Base-by-base conservation (phyloP, 2,329 filamentous ascomycete genomes). In the Scleromitrula shiraiana region DNA sequence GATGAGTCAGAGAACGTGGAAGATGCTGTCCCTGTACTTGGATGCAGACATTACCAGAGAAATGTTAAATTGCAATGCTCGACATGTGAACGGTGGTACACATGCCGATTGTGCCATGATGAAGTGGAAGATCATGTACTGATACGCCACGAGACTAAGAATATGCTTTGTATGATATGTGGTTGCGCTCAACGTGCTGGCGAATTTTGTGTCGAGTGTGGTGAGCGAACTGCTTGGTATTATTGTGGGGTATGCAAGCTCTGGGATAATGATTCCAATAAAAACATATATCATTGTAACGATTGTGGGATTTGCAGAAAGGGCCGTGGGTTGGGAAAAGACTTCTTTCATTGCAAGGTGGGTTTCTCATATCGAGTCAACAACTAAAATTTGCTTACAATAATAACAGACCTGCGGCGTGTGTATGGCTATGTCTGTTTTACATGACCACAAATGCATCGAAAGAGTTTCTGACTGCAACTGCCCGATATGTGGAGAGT, bases 101-200 rank as follows among this genome's bases (percentile, higher is more conserved):
- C 91, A 0, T 98, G 93, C 64, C 83, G 93, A 15, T 84, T 97
- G 62, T 98, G 93, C 62, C 93, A 98, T 62, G 89, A 98, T 64
- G 78, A 82, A 41, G 77, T 72, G 7, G 88, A 96, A 60, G 81
- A 88, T 57, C 88, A 95, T 64, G 74, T 71, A 51, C 72, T 98
- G 49, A 80, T 90, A 57, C 80, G 93, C 43, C 83, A 82, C 58
- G 85, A 87, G 58, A 98, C 91, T 7, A 84, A 83, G 65, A 85
- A 96, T 60, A 98, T 98, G 93, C 76, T 98, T 5, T 98, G 93
- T 66, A 98, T 98, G 93, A 74, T 89, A 23, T 98, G 93, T 65
- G 80, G 82, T 6, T 88, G 85, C 48, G 83, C 93, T 2, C 93
- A 98, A 60, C 78, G 78, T 49, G 90, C 86, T 3, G 80, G 80